Base-by-base conservation (phyloP, 1,284 basidiomycete species). In the Naganishia sp. region DNA sequence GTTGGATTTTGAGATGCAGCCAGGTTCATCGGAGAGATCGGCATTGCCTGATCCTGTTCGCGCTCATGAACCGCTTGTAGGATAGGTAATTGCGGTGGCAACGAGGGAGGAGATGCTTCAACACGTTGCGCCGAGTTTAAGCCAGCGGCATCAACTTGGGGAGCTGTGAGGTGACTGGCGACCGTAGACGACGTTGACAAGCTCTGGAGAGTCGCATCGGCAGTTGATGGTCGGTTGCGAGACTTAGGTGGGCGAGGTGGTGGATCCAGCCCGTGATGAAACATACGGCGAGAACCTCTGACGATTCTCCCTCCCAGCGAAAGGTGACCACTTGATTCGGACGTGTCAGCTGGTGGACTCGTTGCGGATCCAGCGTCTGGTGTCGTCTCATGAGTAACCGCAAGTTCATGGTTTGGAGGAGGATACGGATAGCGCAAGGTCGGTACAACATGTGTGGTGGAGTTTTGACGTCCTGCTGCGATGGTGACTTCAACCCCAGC, bases 181-280 rank as follows among this genome's bases (percentile, higher is more conserved):
- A 11, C 23, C 15, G 16, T 53, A 28, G 50, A 15, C 9, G 28
- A 21, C 16, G 53, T 13, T 7, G 53, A 55, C 7, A 18, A 39
- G 33, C n/a, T 25, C 33, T 61, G 57, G 3, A 61, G 25, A 3
- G 43, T 23, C 6, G 57, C 48, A 18, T 61, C 46, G 31, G 57
- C 57, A 16, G 57, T 61, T 2, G 25, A 33, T 15, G 57, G 57
- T 43, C 57, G 21, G 6, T 50, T 31, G 10, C 46, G n/a, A 21
- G 57, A 61, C 2, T 48, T 46, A 23, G 23, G 48, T 42, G 57
- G 57, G n/a, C 46, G 46, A 49, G 48, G 48, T 50, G 57, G 57
- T n/a, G 48, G 16, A 28, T 42, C 21, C 18, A 23, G 23, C 23
- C 39, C 55, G 44, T 13, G 15, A 16, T 61, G 48, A 11, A 61